Base-by-base conservation (phyloP, 2,329 filamentous ascomycete genomes). In the Cordyceps cateniannulata region DNA sequence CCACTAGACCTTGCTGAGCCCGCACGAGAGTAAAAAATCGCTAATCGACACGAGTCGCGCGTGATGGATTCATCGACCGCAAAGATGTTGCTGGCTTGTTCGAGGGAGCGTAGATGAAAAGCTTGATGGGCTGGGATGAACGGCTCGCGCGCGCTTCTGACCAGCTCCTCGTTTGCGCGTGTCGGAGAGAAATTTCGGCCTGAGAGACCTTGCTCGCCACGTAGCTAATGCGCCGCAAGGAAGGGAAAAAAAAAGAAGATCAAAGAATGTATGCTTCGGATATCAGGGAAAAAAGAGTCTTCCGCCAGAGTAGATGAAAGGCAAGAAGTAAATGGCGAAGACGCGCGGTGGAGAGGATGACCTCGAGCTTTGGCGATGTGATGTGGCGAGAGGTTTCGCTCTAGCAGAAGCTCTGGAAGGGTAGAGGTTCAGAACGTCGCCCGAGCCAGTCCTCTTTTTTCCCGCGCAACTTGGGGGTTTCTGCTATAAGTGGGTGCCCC, bases 161-260 rank as follows among this genome's bases (percentile, higher is more conserved):
- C 22, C 20, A 47, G 25, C 24, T 40, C 3, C 52, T 16, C 20
- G 16, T 44, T 51, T n/a, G 49, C 49, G 57, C 42, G 38, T 20
- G 49, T 60, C 22, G 48, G 38, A 54, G 38, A 49, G 56, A 51
- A 53, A 53, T 53, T 60, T 53, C 57, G 57, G 45, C 57, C 57
- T 47, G 40, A 57, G 42, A 56, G 5, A 56, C 16, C 40, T 12
- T 45, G 35, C 56, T 35, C n/a, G 22, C 9, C 25, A 22, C 10
- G 20, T 16, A 22, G 75, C 79, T 69, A 67, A 83, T 80, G 81
- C 81, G 65, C 81, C 80, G 27, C 1, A 32, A 25, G 12, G 0
- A 84, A 83, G 72, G 83, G 18, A 22, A n/a, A 44, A 51, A 51
- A 51, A 16, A 27, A 50, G 22, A 27, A 32, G 32, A 32, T 22